These are phyloP conservation scores for Sporothrix euskadiensis DNA, from an alignment of 2,329 filamentous ascomycete species.

Conservation along the genomic window DNA sequence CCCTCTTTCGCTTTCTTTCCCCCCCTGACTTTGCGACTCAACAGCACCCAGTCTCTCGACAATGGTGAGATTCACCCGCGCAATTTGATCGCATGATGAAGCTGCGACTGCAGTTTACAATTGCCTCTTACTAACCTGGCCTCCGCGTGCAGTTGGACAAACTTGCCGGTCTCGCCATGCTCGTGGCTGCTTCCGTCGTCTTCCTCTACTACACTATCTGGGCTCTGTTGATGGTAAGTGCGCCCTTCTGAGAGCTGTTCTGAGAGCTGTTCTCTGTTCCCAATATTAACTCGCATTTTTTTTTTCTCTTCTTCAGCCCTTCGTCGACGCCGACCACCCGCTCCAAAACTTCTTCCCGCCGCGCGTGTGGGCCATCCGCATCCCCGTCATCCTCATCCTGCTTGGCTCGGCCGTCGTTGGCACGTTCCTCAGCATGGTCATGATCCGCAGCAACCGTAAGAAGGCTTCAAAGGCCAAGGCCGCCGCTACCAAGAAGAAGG, in stretches of 20 bases:
- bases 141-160: constrained; percentile 73
- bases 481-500: constrained; percentile 75
- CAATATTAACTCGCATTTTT: constrained; percentile 1
- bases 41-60: background rate
- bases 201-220: constrained; percentile 93
- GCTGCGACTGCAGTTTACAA: background rate
- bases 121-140: background rate
- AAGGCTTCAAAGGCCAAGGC: constrained; percentile 92
- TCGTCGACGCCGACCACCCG: constrained; percentile 91
- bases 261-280: background rate
- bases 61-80: background rate
- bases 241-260: background rate
- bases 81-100: constrained; percentile 12
- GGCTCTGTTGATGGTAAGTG: constrained; percentile 89
- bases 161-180: constrained; percentile 68
- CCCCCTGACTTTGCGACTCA: background rate
- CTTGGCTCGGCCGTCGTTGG: constrained; percentile 91
- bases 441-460: constrained; percentile 98
- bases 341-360: constrained; percentile 95
- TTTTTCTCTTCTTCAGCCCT: constrained; percentile 64
- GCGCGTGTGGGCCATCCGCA: constrained; percentile 97
- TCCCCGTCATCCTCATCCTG: constrained; percentile 93
- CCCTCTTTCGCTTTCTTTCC: background rate
- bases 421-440: constrained; percentile 92
- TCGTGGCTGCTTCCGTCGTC: constrained; percentile 64